These are phyloP conservation scores for Cutaneotrichosporon cutaneum DNA, from an alignment of 1,284 basidiomycete species.

Conservation along the genomic window DNA sequence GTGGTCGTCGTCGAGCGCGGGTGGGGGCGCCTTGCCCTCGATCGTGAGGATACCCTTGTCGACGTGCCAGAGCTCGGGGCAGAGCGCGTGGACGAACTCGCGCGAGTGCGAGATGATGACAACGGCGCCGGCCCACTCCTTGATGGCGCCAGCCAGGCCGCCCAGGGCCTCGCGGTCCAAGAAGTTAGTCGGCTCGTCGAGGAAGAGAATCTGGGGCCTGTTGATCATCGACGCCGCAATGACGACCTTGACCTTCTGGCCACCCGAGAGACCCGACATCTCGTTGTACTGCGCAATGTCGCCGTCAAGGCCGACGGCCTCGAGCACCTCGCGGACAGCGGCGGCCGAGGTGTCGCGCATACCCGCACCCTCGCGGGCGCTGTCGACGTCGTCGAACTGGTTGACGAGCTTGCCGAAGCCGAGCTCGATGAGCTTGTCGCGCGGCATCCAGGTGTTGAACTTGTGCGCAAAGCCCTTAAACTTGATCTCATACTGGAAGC, in stretches of 20 bases:
- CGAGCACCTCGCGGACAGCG: constrained; percentile 81
- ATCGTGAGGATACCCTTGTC: constrained; percentile 67
- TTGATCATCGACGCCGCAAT: constrained; percentile 94
- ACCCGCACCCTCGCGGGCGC: constrained; percentile 89
- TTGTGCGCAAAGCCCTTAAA: constrained; percentile 92
- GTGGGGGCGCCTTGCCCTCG: constrained; percentile 78
- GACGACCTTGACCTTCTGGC: constrained; percentile 97
- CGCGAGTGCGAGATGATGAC: constrained; percentile 94
- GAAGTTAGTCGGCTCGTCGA: constrained; percentile 97
- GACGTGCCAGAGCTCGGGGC: constrained; percentile 62
- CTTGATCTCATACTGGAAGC: constrained; percentile 94
- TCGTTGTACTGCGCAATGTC: constrained; percentile 98
- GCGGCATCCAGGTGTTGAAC: constrained; percentile 87
- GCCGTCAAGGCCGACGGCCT: constrained; percentile 93
- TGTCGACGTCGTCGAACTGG: constrained; percentile 96
- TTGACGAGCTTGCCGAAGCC: constrained; percentile 90
- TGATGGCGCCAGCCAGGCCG: constrained; percentile 92
- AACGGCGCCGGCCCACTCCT: constrained; percentile 93
- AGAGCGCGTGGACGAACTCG: constrained; percentile 84
- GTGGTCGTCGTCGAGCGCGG: constrained; percentile 70
- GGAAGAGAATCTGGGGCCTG: constrained; percentile 56
- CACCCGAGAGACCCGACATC: constrained; percentile 83
- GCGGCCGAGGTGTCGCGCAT: constrained; percentile 75
- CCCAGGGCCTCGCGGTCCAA: constrained; percentile 65
- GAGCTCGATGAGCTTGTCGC: constrained; percentile 82